phyloP scores from a whole-genome alignment of 352 stramenopile genomes.

The Aphanomyces astaci region DNA sequence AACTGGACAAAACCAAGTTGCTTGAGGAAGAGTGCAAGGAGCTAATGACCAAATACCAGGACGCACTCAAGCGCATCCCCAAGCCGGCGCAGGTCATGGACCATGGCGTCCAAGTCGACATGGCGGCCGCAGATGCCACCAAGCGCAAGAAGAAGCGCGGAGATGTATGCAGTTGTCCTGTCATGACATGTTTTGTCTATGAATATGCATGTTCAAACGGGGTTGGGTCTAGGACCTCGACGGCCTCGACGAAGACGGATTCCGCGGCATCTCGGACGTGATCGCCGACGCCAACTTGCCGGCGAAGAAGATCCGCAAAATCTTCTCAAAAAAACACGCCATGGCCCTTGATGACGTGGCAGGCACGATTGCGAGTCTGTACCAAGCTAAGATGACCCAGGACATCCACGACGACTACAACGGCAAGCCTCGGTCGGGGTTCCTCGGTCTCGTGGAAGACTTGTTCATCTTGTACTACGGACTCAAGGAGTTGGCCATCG shows the following conservation, averaged over 20 bases:
- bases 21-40: slow-evolving; percentile 19
- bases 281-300: slow-evolving; percentile 69
- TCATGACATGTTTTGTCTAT: neutral
- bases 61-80: slow-evolving; percentile 7
- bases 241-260: neutral
- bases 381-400: slow-evolving; percentile 76
- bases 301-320: slow-evolving; percentile 62
- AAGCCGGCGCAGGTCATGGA: neutral
- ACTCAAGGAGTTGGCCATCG: slow-evolving; percentile 69
- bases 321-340: slow-evolving; percentile 61
- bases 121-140: neutral
- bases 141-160: slow-evolving; percentile 15
- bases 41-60: slow-evolving; percentile 8
- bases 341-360: slow-evolving; percentile 64
- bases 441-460: slow-evolving; percentile 77
- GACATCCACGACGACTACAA: slow-evolving; percentile 60
- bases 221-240: neutral
- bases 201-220: neutral
- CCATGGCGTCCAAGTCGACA: neutral
- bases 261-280: slow-evolving; percentile 54
- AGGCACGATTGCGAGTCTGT: slow-evolving; percentile 65
- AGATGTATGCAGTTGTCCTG: neutral
- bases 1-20: slow-evolving; percentile 11
- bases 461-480: slow-evolving; percentile 78
- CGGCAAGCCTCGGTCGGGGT: slow-evolving; percentile 41